Evolutionary conservation across 768 basidiomycete species (phyloP).

Genomic region (Plicaturopsis crispa): DNA sequence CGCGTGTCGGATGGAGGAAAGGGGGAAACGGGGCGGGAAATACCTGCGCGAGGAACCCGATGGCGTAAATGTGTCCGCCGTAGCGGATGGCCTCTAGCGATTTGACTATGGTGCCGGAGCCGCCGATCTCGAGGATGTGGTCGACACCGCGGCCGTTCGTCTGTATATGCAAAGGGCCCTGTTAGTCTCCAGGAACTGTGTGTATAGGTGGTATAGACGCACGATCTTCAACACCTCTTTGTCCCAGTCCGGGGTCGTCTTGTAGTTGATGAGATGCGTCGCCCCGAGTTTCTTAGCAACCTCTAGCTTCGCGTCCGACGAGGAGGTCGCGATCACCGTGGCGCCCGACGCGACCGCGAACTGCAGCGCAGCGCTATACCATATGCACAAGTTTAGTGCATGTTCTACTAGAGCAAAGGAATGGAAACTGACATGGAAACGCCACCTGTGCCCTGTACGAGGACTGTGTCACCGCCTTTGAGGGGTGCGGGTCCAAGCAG

Average conservation of each 20-base stretch:
- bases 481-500: conserved; percentile 40
- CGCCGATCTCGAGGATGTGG: conserved; percentile 40
- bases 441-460: conserved; percentile 49
- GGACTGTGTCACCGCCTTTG: conserved; percentile 52
- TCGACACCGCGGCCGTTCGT: neutral
- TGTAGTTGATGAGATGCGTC: conserved; percentile 56
- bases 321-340: conserved; percentile 59
- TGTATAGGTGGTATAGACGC: neutral
- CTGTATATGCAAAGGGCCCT: too few species aligned
- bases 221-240: conserved; percentile 33
- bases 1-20: neutral
- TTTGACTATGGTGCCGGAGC: conserved; percentile 40
- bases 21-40: conserved; percentile 1
- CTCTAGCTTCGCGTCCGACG: conserved; percentile 55
- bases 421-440: conserved; percentile 37
- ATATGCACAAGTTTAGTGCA: neutral
- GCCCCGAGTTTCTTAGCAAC: conserved; percentile 44
- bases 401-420: neutral
- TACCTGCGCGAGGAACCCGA: conserved; percentile 44
- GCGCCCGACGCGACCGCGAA: conserved; percentile 58
- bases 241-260: conserved; percentile 50
- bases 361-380: conserved; percentile 43
- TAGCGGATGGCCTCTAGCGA: conserved; percentile 30
- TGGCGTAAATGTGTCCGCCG: conserved; percentile 38
- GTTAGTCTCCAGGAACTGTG: too few species aligned